Base-by-base conservation (phyloP, 2,329 filamentous ascomycete species). In the Chalara sp. region DNA sequence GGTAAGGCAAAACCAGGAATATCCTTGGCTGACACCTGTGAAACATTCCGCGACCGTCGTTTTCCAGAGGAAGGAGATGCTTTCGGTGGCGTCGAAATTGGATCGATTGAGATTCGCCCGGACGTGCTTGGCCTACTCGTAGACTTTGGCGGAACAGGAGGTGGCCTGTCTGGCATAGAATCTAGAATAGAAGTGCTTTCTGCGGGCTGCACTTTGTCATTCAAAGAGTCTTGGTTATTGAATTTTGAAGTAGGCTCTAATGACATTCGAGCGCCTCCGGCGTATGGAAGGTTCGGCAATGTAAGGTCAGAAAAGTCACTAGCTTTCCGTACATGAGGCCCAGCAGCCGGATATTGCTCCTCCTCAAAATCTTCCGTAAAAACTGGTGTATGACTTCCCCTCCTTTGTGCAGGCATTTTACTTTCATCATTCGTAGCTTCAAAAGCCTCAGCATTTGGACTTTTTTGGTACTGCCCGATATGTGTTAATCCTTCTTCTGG, bases 281-380 rank as follows among this genome's bases (percentile, higher is more conserved):
- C 60, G 55, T 63, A 65, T 32, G 58, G 59, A 40, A 58, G 61
- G 40, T 59, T 54, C 33, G 64, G 61, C 49, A 62, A 50, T n/a
- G 58, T 57, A 13, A 66, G 53, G 53, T 66, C 64, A 44, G 59
- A 56, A 29, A 65, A 46, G 56, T 67, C 63, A 51, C 58, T 62
- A 29, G 61, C 59, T 54, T 63, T 65, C 13, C 63, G 52, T 8
- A 66, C 62, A 58, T 68, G 62, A 31, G 62, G 63, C 42, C 64
- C 63, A 32, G 63, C 62, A 46, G 61, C 61, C 47, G 65, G 64
- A 49, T 66, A 65, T 53, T 65, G 64, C 48, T 74, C 70, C 43
- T 79, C 75, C 46, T 75, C 74, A 52, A 81, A 76, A 54, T 79
- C 71, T 57, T 81, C 78, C 11, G 65, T 71, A 56, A 81, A 81